Evolutionary conservation across 2,329 filamentous ascomycete species (phyloP).

Genomic region (Fusarium proliferatum): DNA sequence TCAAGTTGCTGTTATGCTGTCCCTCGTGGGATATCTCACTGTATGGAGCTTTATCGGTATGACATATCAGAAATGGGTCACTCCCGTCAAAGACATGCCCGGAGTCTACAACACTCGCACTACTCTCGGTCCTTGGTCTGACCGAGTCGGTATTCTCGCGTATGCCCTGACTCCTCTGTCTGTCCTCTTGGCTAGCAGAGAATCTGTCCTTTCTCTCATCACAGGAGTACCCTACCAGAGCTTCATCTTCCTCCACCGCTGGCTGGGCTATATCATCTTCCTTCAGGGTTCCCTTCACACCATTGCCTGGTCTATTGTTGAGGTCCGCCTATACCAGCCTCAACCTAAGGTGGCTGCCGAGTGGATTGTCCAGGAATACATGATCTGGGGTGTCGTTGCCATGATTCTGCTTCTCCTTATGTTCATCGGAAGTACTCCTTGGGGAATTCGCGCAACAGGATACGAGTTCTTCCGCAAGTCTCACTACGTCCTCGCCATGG

Average conservation of each 20-base stretch:
- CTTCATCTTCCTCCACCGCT: slow-evolving; percentile 82
- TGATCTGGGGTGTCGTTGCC: slow-evolving; percentile 78
- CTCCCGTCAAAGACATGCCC: slow-evolving; percentile 69
- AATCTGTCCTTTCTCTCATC: slow-evolving; percentile 75
- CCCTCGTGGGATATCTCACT: slow-evolving; percentile 70
- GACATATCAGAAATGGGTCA: slow-evolving; percentile 75
- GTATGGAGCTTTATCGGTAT: slow-evolving; percentile 78
- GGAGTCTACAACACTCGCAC: slow-evolving; percentile 72
- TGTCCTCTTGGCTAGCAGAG: slow-evolving; percentile 73
- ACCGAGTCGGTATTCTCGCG: slow-evolving; percentile 76
- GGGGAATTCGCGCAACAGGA: slow-evolving; percentile 72
- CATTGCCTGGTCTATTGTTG: slow-evolving; percentile 75
- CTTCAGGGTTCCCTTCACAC: slow-evolving; percentile 76
- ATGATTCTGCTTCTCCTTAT: slow-evolving; percentile 72
- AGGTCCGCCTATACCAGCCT: slow-evolving; percentile 75
- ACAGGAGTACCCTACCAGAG: slow-evolving; percentile 81
- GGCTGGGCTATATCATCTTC: slow-evolving; percentile 79
- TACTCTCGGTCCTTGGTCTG: slow-evolving; percentile 73
- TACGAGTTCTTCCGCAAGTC: slow-evolving; percentile 83
- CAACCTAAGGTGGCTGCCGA: slow-evolving; percentile 68
- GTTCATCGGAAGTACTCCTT: slow-evolving; percentile 66
- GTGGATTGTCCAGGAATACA: slow-evolving; percentile 74
- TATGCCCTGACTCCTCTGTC: slow-evolving; percentile 80
- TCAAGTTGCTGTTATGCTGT: slow-evolving; percentile 70
- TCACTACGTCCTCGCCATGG: slow-evolving; percentile 77